Evolutionary conservation across 2,329 filamentous ascomycete genomes (phyloP), one percentile per base, ranked within the genome.

Genomic region (Ophiostoma fasciatum): DNA sequence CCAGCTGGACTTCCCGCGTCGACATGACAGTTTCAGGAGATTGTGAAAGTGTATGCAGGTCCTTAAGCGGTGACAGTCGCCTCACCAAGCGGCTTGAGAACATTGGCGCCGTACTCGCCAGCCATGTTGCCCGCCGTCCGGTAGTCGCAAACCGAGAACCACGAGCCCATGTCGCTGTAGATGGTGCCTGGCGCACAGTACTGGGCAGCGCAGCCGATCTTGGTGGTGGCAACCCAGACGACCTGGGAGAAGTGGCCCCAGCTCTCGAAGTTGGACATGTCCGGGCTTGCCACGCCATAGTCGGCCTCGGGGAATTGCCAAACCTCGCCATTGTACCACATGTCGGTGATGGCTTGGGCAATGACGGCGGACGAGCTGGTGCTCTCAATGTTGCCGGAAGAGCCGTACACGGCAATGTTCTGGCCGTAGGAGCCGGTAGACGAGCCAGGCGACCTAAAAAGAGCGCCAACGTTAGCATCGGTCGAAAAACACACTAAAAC

Each of bases 121-220:
- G 55, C 62, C 31, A 65, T 58, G 56, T 74, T 74, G 46, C 69
- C 68, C 68, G 20, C 61, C 42, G 74, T 68, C 46, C 61, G 63
- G 64, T 94, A 94, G 70, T 94, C 88, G 77, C 84, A 94, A 50
- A 92, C 83, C 21, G 81, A 87, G 64, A 74, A 84, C 60, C 71
- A 75, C n/a, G 74, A 59, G 26, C 64, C 66, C 62, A 74, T 56
- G 45, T 40, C 46, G 17, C 51, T 44, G 43, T 55, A 56, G 44
- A 71, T 57, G 23, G 61, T 67, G 39, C 67, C 66, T 25, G 59
- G 49, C 11, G 55, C 48, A 59, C 78, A 81, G 52, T 63, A 57
- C 35, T 62, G 52, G 25, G 62, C 70, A 35, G 62, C 64, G 53
- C 81, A 87, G 45, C 77, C 81, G 36, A 85, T 61, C 27, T 62